These are phyloP conservation scores for Phanerodontia chrysosporium DNA, from an alignment of 768 basidiomycete species.

Conservation along the genomic window DNA sequence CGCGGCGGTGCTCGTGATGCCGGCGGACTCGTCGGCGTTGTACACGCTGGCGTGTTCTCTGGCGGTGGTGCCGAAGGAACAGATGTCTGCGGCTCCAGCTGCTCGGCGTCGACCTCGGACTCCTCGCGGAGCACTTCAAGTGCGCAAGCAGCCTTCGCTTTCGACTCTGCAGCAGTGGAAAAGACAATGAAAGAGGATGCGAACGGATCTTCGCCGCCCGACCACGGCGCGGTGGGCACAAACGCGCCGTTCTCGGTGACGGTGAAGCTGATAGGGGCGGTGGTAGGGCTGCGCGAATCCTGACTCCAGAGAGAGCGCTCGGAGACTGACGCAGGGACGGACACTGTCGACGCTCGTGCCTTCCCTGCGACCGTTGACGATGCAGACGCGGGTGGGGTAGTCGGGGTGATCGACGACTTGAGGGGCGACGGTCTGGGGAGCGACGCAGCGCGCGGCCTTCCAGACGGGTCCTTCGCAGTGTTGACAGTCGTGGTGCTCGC, in stretches of 20 bases:
- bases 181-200: constrained; percentile 5
- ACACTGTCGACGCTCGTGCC: not conserved
- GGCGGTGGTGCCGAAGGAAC: not conserved
- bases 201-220: not conserved
- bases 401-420: not conserved
- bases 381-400: not conserved
- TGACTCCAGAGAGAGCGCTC: constrained; percentile 9
- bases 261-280: constrained; percentile 19
- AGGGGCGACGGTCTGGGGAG: not conserved
- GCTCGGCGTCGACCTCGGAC: constrained; percentile 15
- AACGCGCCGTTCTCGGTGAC: constrained; percentile 20
- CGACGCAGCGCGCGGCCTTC: not conserved
- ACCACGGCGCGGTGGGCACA: constrained; percentile 6
- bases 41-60: not conserved
- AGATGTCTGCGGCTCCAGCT: not conserved
- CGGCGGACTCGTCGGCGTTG: constrained; percentile 3
- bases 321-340: constrained; percentile 12
- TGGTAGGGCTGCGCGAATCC: constrained; percentile 2
- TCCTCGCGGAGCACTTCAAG: constrained; percentile 53
- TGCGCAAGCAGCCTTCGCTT: constrained; percentile 12
- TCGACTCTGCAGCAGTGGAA: constrained; percentile 9
- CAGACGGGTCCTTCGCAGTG: not conserved
- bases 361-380: not conserved
- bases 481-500: not conserved
- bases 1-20: constrained; percentile 17